phyloP scores from a whole-genome alignment of 1,284 basidiomycete species.

The Boletus holoroseus region DNA sequence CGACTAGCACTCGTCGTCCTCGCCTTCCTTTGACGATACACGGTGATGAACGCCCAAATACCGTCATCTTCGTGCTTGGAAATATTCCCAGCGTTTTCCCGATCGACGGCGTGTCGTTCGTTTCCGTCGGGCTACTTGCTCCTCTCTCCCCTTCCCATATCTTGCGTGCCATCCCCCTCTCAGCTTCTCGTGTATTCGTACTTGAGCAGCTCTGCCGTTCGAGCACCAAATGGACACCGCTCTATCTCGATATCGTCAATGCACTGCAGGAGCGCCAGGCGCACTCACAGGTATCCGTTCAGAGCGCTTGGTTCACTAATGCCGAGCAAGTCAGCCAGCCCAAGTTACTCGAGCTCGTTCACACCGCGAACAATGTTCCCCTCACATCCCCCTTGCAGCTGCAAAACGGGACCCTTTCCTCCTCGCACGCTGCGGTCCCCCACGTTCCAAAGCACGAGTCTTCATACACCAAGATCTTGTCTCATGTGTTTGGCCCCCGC shows the following conservation, averaged over 20 bases:
- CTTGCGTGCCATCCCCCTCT: slow-evolving; percentile 57
- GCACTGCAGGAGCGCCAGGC: slow-evolving; percentile 62
- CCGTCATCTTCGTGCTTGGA: slow-evolving; percentile 70
- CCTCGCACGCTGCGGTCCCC: slow-evolving; percentile 35
- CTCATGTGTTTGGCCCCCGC: slow-evolving; percentile 77
- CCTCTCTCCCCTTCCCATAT: slow-evolving; percentile 70
- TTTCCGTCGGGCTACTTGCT: slow-evolving; percentile 68
- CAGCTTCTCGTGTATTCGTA: slow-evolving; percentile 71
- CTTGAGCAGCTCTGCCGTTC: slow-evolving; percentile 76
- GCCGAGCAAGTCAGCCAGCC: slow-evolving; percentile 38
- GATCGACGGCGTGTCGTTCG: slow-evolving; percentile 58
- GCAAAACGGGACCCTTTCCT: slow-evolving; percentile 33
- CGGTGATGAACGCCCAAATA: slow-evolving; percentile 53
- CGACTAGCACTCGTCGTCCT: slow-evolving; percentile 57
- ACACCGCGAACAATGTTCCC: slow-evolving; percentile 35
- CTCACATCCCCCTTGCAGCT: slow-evolving; percentile 44
- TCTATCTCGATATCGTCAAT: slow-evolving; percentile 79
- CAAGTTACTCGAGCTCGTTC: slow-evolving; percentile 48
- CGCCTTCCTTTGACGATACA: slow-evolving; percentile 46
- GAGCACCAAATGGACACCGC: slow-evolving; percentile 82
- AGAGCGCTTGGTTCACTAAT: slow-evolving; percentile 58
- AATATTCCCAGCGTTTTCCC: slow-evolving; percentile 41
- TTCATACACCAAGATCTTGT: slow-evolving; percentile 87
- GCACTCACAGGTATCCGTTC: slow-evolving; percentile 48
- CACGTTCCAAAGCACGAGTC: slow-evolving; percentile 84